Conservation (phyloP, 139 green algal genomes). For the Micromonas commoda region DNA sequence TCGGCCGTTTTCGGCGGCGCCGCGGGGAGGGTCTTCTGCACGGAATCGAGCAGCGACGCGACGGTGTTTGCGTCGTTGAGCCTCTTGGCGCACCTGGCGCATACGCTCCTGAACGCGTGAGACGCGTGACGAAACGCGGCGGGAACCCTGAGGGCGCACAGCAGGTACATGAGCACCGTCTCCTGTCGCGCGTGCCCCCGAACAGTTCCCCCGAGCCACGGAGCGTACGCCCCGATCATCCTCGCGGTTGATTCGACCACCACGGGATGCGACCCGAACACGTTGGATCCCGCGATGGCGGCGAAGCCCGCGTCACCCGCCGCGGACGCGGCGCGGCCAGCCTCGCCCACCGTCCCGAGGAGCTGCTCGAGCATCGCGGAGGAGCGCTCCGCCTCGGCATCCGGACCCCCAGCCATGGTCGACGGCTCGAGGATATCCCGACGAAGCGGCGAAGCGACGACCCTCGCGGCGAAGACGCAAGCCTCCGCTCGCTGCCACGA, state of each 20-base stretch:
- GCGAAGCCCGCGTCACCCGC: not conserved
- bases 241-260: conserved; percentile 28
- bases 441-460: conserved; percentile 30
- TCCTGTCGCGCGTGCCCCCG: conserved; percentile 21
- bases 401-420: not conserved
- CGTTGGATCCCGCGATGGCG: conserved; percentile 4
- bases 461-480: conserved; percentile 46
- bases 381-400: not conserved
- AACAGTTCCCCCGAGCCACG: conserved; percentile 47
- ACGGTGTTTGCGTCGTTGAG: conserved; percentile 14
- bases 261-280: conserved; percentile 22
- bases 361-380: not conserved
- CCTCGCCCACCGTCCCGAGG: not conserved
- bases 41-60: conserved; percentile 3
- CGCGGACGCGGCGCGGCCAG: not conserved
- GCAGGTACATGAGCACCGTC: not conserved
- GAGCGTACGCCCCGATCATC: conserved; percentile 44
- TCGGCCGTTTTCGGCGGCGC: too few species aligned
- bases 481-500: conserved; percentile 53
- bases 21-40: not conserved
- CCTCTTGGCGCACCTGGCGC: conserved; percentile 41
- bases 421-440: not conserved
- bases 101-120: conserved; percentile 47
- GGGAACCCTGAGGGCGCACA: conserved; percentile 18
- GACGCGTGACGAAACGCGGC: conserved; percentile 24